These are phyloP conservation scores for Cryptococcus wingfieldii DNA, from an alignment of 1,284 basidiomycete genomes.

Conservation along the genomic window DNA sequence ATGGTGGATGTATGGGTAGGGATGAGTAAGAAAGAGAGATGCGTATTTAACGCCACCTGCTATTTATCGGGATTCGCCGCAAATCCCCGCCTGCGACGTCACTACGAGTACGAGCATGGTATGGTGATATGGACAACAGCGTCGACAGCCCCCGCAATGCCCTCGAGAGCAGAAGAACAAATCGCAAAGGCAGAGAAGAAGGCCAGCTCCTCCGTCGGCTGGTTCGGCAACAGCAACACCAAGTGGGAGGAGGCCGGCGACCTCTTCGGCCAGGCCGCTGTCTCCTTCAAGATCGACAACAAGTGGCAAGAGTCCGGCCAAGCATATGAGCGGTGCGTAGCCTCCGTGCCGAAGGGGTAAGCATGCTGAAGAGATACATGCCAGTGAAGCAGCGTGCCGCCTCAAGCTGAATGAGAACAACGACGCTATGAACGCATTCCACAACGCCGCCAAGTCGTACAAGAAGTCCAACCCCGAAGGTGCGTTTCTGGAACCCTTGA, in stretches of 20 bases:
- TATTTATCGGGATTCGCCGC: constrained; percentile 20
- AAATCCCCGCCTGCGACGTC: constrained; percentile 22
- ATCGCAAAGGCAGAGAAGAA: constrained; percentile 90
- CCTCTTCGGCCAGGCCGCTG: constrained; percentile 79
- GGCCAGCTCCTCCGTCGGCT: constrained; percentile 68
- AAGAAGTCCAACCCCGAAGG: constrained; percentile 80
- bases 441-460: constrained; percentile 92
- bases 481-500: constrained; percentile 48
- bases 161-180: constrained; percentile 51
- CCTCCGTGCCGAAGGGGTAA: neutral
- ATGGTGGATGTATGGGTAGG: constrained; percentile 16
- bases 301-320: constrained; percentile 85
- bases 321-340: constrained; percentile 61
- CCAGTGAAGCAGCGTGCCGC: constrained; percentile 78
- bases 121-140: neutral
- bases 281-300: constrained; percentile 92
- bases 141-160: constrained; percentile 21
- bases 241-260: constrained; percentile 93
- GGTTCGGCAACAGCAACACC: constrained; percentile 74
- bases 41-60: constrained; percentile 12
- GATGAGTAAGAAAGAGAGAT: neutral
- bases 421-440: constrained; percentile 94
- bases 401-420: constrained; percentile 78
- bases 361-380: neutral
- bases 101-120: neutral